Evolutionary conservation across 257 asterid genomes (phyloP), one percentile per base, ranked within the genome.

Genomic region (Nicotiana otophora): DNA sequence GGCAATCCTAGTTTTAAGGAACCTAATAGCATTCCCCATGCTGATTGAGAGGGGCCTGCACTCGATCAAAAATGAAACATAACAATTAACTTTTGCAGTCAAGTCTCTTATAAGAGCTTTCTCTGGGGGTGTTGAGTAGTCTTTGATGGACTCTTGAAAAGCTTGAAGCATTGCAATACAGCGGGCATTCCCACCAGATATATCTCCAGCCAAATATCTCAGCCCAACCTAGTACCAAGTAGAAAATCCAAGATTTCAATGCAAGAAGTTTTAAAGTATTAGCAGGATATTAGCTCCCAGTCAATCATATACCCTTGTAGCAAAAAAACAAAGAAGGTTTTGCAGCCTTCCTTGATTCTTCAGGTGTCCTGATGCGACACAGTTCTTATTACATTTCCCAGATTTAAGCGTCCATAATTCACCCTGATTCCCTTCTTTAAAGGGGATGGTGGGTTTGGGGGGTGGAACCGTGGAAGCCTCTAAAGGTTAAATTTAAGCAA

Each of bases 161-260:
- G 97, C 96, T 89, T 91, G 92, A 78, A 95, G 98, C 98, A 95
- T 95, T 19, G 97, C 98, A 81, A 93, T 88, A 84, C 98, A 95
- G 19, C 97, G 97, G 60, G 98, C 94, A 89, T 95, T 95, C 81
- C 98, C 98, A 82, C 97, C 98, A 78, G 94, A 90, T 76, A 93
- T 95, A 85, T 91, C 97, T 78, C 98, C 98, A 84, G 96, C 87
- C 87, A 95, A 86, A 84, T 92, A 92, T 86, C 95, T 89, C 78
- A 92, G 88, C 66, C 98, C 98, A 83, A 91, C 98, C 98, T 95
- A 95, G 85, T 81, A 34, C 81, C 42, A 87, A 20, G 80, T 68
- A 83, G 60, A 87, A 61, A 6, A 84, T 53, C 34, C 42, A 82
- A 67, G 62, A 83, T 65, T 34, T 70, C 58, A 70, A 42, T 42